phyloP scores from a whole-genome alignment of 164 flowering plant species.

The Malania oleifera region DNA sequence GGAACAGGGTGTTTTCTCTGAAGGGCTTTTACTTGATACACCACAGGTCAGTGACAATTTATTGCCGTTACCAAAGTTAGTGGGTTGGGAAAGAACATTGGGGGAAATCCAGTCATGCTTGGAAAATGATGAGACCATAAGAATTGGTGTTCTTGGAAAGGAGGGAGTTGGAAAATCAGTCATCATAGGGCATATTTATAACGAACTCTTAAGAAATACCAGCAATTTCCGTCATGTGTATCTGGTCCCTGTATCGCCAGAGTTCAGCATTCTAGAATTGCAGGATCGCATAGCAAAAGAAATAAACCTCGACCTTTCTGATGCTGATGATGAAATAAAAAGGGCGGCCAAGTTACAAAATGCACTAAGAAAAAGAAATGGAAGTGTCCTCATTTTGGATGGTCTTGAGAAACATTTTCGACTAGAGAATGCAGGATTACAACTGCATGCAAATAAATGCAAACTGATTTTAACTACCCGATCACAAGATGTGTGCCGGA shows the following conservation, averaged over 20 bases:
- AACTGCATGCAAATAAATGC: background rate
- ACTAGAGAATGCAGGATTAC: constrained; percentile 11
- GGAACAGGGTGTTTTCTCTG: background rate
- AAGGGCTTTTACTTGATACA: background rate
- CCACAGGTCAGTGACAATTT: background rate
- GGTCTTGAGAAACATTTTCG: constrained; percentile 12
- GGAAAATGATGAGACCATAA: background rate
- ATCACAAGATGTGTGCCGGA: constrained; percentile 8
- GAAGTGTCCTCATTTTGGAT: constrained; percentile 8
- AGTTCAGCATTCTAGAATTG: constrained; percentile 1
- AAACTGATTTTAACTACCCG: constrained; percentile 11
- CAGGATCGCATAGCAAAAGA: constrained; percentile 6
- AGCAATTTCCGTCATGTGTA: background rate
- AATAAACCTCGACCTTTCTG: background rate
- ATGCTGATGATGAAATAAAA: constrained; percentile 5
- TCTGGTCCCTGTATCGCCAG: constrained; percentile 6
- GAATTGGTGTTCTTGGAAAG: constrained; percentile 17
- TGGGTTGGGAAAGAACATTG: background rate
- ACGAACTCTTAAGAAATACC: background rate
- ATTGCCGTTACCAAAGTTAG: background rate
- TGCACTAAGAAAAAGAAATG: background rate
- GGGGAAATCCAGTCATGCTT: constrained; percentile 5
- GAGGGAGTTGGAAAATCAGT: constrained; percentile 20
- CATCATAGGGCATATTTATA: constrained; percentile 6
- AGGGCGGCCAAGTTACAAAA: constrained; percentile 6